A percentile compares a stretch with the other conserved stretches of the same genome.
phyloP scores from a whole-genome alignment of 1,284 basidiomycete genomes.

The Leccinum angustisporum region DNA sequence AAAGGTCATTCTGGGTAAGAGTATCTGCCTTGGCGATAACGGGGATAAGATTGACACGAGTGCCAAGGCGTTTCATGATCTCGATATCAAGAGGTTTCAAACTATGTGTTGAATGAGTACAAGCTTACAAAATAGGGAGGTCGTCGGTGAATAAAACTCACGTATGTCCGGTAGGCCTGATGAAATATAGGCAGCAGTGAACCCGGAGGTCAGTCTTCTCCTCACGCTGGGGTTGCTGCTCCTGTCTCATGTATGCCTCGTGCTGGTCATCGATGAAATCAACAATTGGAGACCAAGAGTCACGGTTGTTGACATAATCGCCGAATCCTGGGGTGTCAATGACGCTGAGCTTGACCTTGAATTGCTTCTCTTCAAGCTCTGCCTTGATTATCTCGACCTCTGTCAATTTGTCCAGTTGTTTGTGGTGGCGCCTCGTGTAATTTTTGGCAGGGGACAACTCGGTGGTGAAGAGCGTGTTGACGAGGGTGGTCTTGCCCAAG shows the following conservation, averaged over 20 bases:
- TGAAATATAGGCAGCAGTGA: slow-evolving; percentile 98
- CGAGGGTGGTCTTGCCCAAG: slow-evolving; percentile 91
- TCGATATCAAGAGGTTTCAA: slow-evolving; percentile 98
- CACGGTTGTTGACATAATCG: slow-evolving; percentile 99
- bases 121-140: slow-evolving; percentile 6
- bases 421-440: slow-evolving; percentile 88
- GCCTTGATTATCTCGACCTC: slow-evolving; percentile 97
- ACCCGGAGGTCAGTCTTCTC: slow-evolving; percentile 96
- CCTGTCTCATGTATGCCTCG: slow-evolving; percentile 99
- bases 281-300: slow-evolving; percentile 97
- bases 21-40: slow-evolving; percentile 97
- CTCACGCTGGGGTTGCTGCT: slow-evolving; percentile 93
- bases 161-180: slow-evolving; percentile 96
- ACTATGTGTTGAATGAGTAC: slow-evolving; percentile 39
- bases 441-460: slow-evolving; percentile 93
- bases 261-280: slow-evolving; percentile 99
- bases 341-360: slow-evolving; percentile 98
- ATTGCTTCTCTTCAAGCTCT: slow-evolving; percentile 97
- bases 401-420: slow-evolving; percentile 98
- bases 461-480: slow-evolving; percentile 99
- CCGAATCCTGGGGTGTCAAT: slow-evolving; percentile 99
- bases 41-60: slow-evolving; percentile 95
- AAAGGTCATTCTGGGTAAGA: slow-evolving; percentile 90
- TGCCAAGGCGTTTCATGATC: slow-evolving; percentile 95
- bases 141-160: slow-evolving; percentile 40